These are phyloP conservation scores for Candida pseudoglaebosa DNA, from an alignment of 805 yeast species.

Conservation along the genomic window DNA sequence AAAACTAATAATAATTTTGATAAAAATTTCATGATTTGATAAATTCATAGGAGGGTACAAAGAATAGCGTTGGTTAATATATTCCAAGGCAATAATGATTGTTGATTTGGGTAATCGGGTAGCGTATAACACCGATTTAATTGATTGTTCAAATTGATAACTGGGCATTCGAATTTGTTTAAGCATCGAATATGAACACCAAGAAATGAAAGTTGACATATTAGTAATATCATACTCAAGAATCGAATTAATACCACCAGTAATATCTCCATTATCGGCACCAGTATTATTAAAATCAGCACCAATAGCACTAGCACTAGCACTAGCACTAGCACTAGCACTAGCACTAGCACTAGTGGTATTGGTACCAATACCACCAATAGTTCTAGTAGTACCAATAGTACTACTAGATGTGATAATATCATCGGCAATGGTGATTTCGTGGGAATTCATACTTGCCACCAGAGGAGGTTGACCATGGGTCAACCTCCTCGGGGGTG, in stretches of 20 bases:
- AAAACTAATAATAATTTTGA: constrained; percentile 60
- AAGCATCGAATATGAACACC: constrained; percentile 67
- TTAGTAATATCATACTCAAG: constrained; percentile 74
- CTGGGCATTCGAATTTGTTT: constrained; percentile 46
- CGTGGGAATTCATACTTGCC: no score
- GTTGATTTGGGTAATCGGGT: constrained; percentile 86
- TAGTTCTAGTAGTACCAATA: no score
- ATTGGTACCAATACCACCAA: constrained; percentile 5
- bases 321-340: constrained; percentile 3
- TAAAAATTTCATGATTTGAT: constrained; percentile 41
- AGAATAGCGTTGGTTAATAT: constrained; percentile 59
- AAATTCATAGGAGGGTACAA: constrained; percentile 13
- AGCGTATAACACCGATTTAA: constrained; percentile 71
- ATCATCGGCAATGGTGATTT: no score
- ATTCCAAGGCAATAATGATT: constrained; percentile 73
- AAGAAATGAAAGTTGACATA: constrained; percentile 78
- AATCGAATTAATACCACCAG: constrained; percentile 74
- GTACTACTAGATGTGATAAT: no score
- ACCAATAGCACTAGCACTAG: constrained; percentile 4
- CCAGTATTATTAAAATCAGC: constrained; percentile 1
- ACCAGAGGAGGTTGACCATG: no score
- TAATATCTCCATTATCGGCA: constrained; percentile 5
- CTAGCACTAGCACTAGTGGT: constrained; percentile 8
- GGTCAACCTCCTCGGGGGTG: no score
- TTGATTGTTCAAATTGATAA: constrained; percentile 51